Evolutionary conservation across 345 rosid genomes (phyloP), one percentile per base, ranked within the genome.

Genomic region (Brassica carinata): DNA sequence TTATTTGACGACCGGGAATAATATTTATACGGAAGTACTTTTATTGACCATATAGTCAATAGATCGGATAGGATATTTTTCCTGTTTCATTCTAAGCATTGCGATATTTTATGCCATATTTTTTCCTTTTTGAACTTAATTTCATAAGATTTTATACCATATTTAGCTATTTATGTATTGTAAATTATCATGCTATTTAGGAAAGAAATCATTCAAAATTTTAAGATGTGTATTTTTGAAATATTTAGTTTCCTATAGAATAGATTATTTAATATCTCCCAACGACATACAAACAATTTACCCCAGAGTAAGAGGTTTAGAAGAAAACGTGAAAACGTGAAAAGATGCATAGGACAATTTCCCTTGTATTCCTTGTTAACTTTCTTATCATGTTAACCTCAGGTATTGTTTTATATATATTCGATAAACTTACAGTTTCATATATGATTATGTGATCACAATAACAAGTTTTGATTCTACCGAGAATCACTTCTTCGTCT

Each of bases 341-440:
- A 34, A 72, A 48, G 3, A 75, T 75, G 79, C 17, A 33, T 26
- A 68, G 62, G 27, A 57, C 26, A 38, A 18, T 61, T 40, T 77
- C 80, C 11, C 15, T 61, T 19, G 5, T 69, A 40, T 13, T 30
- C 23, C n/a, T 69, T 61, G 62, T 31, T 61, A 69, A 38, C 75
- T 45, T 69, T 9, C 34, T 69, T 30, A 27, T 77, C 64, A 77
- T 77, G 8, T 61, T 61, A 29, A 30, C 69, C 68, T 40, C 75
- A 77, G 75, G 74, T 77, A 77, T 68, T n/a, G 13, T 61, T 17
- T 17, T 15, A 51, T 18, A 51, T 51, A 51, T 15, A 51, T 51
- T 51, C 58, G 8, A 51, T 57, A 17, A 57, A 57, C 63, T 58
- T 58, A 3, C 63, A 8, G 63, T 55, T 53, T 15, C 10, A 51